These are phyloP conservation scores for Penicillium subrubescens DNA, from an alignment of 495 filamentous ascomycete genomes.

Conservation along the genomic window DNA sequence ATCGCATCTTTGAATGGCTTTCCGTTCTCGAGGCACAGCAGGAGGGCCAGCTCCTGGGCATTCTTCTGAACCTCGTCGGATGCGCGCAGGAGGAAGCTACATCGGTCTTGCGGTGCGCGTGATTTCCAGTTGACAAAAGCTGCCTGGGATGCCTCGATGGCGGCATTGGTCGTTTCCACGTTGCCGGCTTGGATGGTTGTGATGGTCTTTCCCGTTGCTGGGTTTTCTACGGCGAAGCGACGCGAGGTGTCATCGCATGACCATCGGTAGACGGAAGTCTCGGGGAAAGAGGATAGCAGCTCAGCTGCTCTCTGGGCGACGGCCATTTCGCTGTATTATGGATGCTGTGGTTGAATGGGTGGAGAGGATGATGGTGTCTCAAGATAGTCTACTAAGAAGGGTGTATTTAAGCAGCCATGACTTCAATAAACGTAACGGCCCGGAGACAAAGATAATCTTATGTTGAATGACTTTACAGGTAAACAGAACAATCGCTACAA, in stretches of 20 bases:
- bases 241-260: constrained; percentile 7
- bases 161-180: constrained; percentile 6
- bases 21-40: constrained; percentile 28
- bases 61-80: constrained; percentile 18
- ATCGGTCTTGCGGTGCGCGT: constrained; percentile 7
- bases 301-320: not conserved
- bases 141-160: constrained; percentile 12
- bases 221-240: constrained; percentile 11
- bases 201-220: constrained; percentile 10
- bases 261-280: constrained; percentile 7
- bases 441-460: no score
- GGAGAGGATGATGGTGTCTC: not conserved
- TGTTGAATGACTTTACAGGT: no score
- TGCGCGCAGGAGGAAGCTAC: constrained; percentile 13
- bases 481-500: no score
- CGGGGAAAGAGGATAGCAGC: not conserved
- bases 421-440: no score
- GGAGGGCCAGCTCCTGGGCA: constrained; percentile 17
- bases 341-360: not conserved
- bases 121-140: constrained; percentile 11
- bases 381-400: not conserved
- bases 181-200: constrained; percentile 16
- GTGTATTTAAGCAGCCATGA: no score
- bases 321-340: not conserved
- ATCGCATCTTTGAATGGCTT: constrained; percentile 20